Evolutionary conservation across 257 asterid species (phyloP).

Genomic region (Penstemon eatonii): DNA sequence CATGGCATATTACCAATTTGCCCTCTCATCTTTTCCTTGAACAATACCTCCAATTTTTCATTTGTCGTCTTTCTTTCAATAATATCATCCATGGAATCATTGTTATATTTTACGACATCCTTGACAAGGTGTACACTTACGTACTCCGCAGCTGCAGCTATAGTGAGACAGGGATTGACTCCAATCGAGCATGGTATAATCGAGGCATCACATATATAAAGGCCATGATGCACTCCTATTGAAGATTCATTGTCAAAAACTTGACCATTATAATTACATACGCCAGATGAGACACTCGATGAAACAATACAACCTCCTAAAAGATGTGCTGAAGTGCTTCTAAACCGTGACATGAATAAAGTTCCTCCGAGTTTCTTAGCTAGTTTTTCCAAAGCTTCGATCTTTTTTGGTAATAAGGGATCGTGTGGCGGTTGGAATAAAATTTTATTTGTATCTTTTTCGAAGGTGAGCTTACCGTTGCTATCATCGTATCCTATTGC

Average conservation of each 20-base stretch:
- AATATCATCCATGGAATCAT: slow-evolving; percentile 5
- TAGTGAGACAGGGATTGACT: slow-evolving; percentile 53
- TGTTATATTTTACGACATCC: slow-evolving; percentile 27
- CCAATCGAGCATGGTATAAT: slow-evolving; percentile 59
- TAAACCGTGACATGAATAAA: slow-evolving; percentile 48
- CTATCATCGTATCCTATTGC: slow-evolving; percentile 54
- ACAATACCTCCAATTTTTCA: slow-evolving; percentile 9
- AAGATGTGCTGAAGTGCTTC: slow-evolving; percentile 56
- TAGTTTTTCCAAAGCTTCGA: slow-evolving; percentile 43
- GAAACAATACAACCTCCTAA: slow-evolving; percentile 58
- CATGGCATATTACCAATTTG: slow-evolving; percentile 49
- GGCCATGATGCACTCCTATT: slow-evolving; percentile 43
- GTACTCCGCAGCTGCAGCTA: slow-evolving; percentile 54
- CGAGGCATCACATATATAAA: slow-evolving; percentile 57
- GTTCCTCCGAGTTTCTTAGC: slow-evolving; percentile 53
- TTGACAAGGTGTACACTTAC: slow-evolving; percentile 37
- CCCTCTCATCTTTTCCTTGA: slow-evolving; percentile 51
- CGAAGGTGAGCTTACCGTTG: slow-evolving; percentile 36
- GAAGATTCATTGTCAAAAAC: slow-evolving; percentile 41
- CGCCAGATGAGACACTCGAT: slow-evolving; percentile 41
- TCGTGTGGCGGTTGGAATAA: slow-evolving; percentile 47
- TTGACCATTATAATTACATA: slow-evolving; percentile 49
- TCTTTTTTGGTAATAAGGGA: slow-evolving; percentile 43
- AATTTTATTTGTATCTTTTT: slow-evolving; percentile 33
- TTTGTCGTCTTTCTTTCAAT: not conserved